Percentiles rank a stretch among this genome's conserved stretches.
phyloP scores from a whole-genome alignment of 495 filamentous ascomycete genomes.

The Parathielavia hyrcaniae region DNA sequence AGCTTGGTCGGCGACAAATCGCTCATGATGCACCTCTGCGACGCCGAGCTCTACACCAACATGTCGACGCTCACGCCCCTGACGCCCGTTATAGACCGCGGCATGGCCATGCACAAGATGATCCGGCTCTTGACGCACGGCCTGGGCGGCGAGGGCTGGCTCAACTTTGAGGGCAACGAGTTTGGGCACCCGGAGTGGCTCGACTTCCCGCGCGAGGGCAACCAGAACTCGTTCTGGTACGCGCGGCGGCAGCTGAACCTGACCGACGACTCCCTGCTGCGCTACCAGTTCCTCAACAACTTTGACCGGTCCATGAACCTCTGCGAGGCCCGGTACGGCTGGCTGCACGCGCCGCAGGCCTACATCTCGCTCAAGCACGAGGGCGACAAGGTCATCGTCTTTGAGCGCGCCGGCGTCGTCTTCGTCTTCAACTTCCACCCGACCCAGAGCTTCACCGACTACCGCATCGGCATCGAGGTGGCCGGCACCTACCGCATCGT shows the following conservation, averaged over 20 bases:
- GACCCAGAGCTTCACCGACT: conserved; percentile 81
- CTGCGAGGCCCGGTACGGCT: conserved; percentile 82
- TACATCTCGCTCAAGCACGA: conserved; percentile 94
- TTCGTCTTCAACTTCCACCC: conserved; percentile 98
- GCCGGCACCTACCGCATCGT: conserved; percentile 84
- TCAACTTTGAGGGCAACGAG: conserved; percentile 98
- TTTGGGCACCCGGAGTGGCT: conserved; percentile 99
- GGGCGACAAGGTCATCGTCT: conserved; percentile 88
- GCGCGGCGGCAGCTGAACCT: conserved; percentile 92
- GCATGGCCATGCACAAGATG: conserved; percentile 91
- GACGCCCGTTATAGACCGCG: conserved; percentile 85
- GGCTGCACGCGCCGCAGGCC: conserved; percentile 81
- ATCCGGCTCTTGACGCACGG: conserved; percentile 89
- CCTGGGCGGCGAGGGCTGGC: conserved; percentile 94
- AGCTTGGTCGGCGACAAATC: conserved; percentile 96
- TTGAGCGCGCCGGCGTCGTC: conserved; percentile 82
- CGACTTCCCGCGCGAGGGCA: conserved; percentile 92
- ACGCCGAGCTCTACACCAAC: conserved; percentile 94
- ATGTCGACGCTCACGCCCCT: conserved; percentile 82
- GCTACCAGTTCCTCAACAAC: conserved; percentile 88
- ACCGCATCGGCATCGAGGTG: conserved; percentile 79
- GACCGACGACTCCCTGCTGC: conserved; percentile 74
- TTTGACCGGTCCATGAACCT: conserved; percentile 91
- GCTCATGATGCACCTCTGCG: conserved; percentile 95
- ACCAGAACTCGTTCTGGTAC: conserved; percentile 95